Conservation (phyloP, 257 asterid genomes). For the Thymus mandschuricus region DNA sequence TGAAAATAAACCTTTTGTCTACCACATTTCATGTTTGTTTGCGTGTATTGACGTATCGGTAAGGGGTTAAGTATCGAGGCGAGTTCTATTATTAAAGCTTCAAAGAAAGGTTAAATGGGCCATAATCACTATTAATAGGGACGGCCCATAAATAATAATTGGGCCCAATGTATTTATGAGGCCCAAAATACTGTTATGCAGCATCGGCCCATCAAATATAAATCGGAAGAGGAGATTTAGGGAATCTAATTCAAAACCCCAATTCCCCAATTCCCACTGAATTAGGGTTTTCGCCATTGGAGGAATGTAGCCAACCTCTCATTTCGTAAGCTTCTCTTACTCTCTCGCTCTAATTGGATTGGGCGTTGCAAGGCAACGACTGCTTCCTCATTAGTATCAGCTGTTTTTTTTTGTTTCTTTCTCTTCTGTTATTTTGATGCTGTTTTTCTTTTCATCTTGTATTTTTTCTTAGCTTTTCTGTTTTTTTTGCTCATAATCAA, state of each 20-base stretch:
- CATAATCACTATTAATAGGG: too few species aligned
- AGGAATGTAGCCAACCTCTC: constrained; percentile 21
- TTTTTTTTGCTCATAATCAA: not conserved
- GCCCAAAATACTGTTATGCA: not conserved
- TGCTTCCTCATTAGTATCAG: not conserved
- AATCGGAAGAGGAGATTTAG: not conserved
- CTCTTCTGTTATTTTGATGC: not conserved
- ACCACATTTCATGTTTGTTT: too few species aligned
- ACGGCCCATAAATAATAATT: too few species aligned
- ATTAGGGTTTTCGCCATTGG: constrained; percentile 43
- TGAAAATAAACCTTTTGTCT: too few species aligned
- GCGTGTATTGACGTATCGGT: too few species aligned
- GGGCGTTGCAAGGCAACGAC: not conserved
- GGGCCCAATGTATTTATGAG: not conserved
- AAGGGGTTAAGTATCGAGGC: too few species aligned
- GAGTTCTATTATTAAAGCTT: too few species aligned
- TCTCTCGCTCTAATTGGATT: not conserved
- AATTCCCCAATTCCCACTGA: constrained; percentile 32
- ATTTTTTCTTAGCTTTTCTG: not conserved
- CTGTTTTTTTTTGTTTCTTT: not conserved
- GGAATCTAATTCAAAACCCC: constrained; percentile 30
- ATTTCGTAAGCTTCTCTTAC: constrained; percentile 6
- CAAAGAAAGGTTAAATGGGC: too few species aligned
- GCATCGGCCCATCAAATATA: constrained; percentile 4
- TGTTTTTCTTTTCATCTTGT: not conserved